Evolutionary conservation across 2,329 filamentous ascomycete species (phyloP), one percentile per base, ranked within the genome.

Genomic region (Lachnellula hyalina): DNA sequence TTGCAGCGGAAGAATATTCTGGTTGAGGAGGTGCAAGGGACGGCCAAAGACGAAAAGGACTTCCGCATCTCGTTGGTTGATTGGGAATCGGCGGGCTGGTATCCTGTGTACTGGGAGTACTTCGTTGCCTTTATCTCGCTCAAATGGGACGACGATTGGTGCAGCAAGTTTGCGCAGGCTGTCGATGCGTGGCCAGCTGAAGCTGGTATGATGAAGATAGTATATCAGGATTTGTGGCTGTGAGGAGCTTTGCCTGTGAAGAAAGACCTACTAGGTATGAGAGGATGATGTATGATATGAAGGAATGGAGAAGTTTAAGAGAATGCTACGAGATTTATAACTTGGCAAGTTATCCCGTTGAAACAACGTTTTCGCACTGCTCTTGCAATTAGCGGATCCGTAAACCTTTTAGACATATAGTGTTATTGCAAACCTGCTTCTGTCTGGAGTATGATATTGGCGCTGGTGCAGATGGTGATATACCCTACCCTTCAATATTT

Each of bases 21-120:
- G 5, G 49, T 61, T 12, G 38, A 50, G 12, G 32, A 23, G 15
- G 50, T 49, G 17, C 25, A 54, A 42, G 28, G 28, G 28, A 32
- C 28, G 2, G 28, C 28, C 28, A 49, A 49, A 12, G 21, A 46
- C 19, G 51, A 32, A 15, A 14, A 51, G 17, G 47, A 49, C 8
- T 40, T 56, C 34, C 9, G 35, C 19, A 35, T 62, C 4, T 47
- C 47, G 12, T 34, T 62, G 47, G 45, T 61, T 14, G 57, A 63
- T 47, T 63, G 56, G 59, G 57, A 63, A 48, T 53, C 51, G 4
- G 51, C 61, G 17, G 61, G 61, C 5, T 60, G 55, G 57, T 58
- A 61, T 58, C 53, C 59, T 25, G 44, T 50, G 4, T 63, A 61
- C 40, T 63, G 56, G 60, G 57, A 62, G 46, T 59, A 62, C 47